phyloP scores from a whole-genome alignment of 495 filamentous ascomycete genomes.

The Penicillium roqueforti region DNA sequence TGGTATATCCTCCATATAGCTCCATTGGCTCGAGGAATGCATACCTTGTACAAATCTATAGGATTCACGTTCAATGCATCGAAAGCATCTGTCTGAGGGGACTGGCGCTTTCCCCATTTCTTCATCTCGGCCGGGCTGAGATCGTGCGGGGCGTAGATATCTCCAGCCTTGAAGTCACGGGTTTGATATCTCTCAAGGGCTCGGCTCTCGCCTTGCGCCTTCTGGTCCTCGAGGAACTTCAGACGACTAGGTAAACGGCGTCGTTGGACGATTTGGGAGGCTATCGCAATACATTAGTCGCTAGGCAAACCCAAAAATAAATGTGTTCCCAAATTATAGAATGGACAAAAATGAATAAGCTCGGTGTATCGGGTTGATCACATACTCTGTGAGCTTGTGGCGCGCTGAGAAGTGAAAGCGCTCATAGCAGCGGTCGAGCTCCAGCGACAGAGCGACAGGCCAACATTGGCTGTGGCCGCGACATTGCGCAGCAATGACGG shows the following conservation, averaged over 20 bases:
- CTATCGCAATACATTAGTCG: slow-evolving; percentile 13
- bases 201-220: slow-evolving; percentile 35
- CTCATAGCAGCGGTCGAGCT: slow-evolving; percentile 37
- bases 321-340: background rate
- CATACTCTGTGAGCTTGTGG: slow-evolving; percentile 23
- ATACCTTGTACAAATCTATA: slow-evolving; percentile 76
- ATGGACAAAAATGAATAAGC: background rate
- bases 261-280: slow-evolving; percentile 17
- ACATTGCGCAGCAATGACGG: slow-evolving; percentile 31
- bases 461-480: slow-evolving; percentile 12
- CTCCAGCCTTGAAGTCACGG: slow-evolving; percentile 65
- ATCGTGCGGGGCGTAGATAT: slow-evolving; percentile 89
- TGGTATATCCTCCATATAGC: background rate
- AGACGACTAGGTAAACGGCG: slow-evolving; percentile 32
- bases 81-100: slow-evolving; percentile 61
- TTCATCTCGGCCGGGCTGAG: slow-evolving; percentile 67
- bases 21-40: slow-evolving; percentile 14
- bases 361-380: background rate
- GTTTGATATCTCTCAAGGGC: slow-evolving; percentile 36
- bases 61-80: slow-evolving; percentile 80
- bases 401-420: slow-evolving; percentile 26
- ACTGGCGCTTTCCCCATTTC: slow-evolving; percentile 56
- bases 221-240: slow-evolving; percentile 39
- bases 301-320: background rate
- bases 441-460: slow-evolving; percentile 35